A percentile compares a stretch with the other conserved stretches of the same genome.
phyloP scores from a whole-genome alignment of 169 alveolate species.

The Miamiensis avidus region DNA sequence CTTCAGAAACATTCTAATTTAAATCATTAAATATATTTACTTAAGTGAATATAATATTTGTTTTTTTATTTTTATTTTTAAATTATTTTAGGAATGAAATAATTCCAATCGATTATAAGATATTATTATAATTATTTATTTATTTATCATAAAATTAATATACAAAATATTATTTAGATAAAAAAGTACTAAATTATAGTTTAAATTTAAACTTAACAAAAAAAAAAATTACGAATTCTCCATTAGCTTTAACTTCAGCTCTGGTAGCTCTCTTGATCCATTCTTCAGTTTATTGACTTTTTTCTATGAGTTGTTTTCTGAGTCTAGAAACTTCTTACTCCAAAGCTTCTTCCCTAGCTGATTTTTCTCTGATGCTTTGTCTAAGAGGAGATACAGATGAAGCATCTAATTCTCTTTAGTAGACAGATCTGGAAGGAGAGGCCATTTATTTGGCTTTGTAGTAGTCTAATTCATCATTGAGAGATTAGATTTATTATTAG shows the following conservation, averaged over 20 bases:
- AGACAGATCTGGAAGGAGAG: neutral
- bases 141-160: no score
- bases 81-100: no score
- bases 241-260: neutral
- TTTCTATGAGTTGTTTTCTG: neutral
- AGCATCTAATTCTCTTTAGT: neutral
- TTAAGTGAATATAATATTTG: no score
- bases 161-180: no score
- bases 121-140: no score
- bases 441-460: neutral
- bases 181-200: no score
- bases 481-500: no score
- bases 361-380: neutral
- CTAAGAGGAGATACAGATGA: neutral
- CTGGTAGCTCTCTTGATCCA: neutral
- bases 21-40: no score
- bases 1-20: neutral
- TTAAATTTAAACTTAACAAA: no score
- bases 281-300: neutral
- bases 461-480: neutral
- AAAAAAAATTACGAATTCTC: no score
- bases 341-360: neutral
- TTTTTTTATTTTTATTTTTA: no score
- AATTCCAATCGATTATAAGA: no score
- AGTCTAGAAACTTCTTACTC: neutral